Evolutionary conservation across 2,329 filamentous ascomycete genomes (phyloP).

Genomic region (Exophiala lecanii-corni): DNA sequence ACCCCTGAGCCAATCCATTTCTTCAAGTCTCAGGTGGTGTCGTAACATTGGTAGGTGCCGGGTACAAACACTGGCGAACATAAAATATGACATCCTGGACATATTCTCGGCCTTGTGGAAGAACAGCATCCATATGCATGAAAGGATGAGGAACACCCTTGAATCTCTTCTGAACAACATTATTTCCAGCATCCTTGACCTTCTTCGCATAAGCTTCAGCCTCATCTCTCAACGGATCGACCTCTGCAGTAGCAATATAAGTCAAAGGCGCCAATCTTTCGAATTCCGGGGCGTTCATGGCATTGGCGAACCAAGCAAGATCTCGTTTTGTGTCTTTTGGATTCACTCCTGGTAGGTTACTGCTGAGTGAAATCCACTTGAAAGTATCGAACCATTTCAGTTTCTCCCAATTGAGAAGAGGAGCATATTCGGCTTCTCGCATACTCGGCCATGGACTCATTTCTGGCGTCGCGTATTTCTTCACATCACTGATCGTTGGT

Average conservation of each 20-base stretch:
- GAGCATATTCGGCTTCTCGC: constrained; percentile 24
- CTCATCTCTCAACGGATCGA: constrained; percentile 25
- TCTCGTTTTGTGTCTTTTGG: constrained; percentile 22
- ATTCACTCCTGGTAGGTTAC: constrained; percentile 13
- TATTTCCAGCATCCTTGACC: constrained; percentile 22
- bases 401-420: constrained; percentile 26
- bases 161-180: constrained; percentile 21
- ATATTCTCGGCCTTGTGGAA: constrained; percentile 25
- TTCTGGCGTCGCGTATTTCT: constrained; percentile 24
- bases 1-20: background rate
- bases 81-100: constrained; percentile 25
- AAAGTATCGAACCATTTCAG: constrained; percentile 28
- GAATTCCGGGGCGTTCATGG: constrained; percentile 25
- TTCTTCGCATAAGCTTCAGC: constrained; percentile 26
- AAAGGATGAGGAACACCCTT: constrained; percentile 26
- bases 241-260: constrained; percentile 24
- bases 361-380: constrained; percentile 24
- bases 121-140: constrained; percentile 25
- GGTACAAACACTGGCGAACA: constrained; percentile 21
- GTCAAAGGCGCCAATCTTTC: constrained; percentile 24
- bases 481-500: constrained; percentile 26
- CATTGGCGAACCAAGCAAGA: constrained; percentile 24
- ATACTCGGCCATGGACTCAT: constrained; percentile 26
- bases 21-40: constrained; percentile 16
- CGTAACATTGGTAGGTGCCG: constrained; percentile 7